These are phyloP conservation scores for Kwoniella europaea DNA, from an alignment of 768 basidiomycete species.

Conservation along the genomic window DNA sequence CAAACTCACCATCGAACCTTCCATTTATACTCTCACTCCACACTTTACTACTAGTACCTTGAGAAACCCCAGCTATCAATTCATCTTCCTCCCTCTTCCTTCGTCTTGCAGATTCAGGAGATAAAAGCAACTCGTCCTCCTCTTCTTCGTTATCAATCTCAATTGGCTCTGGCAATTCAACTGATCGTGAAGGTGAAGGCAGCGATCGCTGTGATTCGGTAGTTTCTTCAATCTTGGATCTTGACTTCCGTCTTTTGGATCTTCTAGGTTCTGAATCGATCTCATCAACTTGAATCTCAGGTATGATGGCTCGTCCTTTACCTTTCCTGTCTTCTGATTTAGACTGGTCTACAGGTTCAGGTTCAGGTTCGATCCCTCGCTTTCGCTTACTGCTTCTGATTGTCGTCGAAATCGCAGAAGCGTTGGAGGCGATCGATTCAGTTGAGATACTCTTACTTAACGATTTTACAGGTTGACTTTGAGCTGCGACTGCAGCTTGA, in stretches of 20 bases:
- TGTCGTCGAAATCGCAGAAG: neutral
- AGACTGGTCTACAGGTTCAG: neutral
- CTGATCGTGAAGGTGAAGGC: neutral
- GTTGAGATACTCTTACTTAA: neutral
- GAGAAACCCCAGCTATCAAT: conserved; percentile 17
- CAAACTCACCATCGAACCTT: conserved; percentile 37
- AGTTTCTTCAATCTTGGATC: neutral
- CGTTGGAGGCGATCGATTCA: conserved; percentile 3
- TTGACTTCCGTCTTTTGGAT: conserved; percentile 12
- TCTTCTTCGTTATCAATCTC: conserved; percentile 29
- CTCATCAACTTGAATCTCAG: neutral
- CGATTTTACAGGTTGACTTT: neutral
- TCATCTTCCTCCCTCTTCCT: conserved; percentile 33
- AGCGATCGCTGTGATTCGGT: too few relatives aligned
- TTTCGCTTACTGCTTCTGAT: neutral
- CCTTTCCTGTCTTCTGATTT: conserved; percentile 8
- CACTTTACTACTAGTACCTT: neutral
- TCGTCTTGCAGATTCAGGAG: conserved; percentile 37
- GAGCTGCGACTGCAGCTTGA: too few relatives aligned
- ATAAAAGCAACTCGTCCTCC: conserved; percentile 39
- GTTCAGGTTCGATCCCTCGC: neutral
- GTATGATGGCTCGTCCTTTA: conserved; percentile 9
- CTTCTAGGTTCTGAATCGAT: conserved; percentile 15
- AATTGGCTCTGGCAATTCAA: neutral
- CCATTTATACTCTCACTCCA: conserved; percentile 27